Evolutionary conservation across 441 rosid species (phyloP).

Genomic region (Erodium texanum): DNA sequence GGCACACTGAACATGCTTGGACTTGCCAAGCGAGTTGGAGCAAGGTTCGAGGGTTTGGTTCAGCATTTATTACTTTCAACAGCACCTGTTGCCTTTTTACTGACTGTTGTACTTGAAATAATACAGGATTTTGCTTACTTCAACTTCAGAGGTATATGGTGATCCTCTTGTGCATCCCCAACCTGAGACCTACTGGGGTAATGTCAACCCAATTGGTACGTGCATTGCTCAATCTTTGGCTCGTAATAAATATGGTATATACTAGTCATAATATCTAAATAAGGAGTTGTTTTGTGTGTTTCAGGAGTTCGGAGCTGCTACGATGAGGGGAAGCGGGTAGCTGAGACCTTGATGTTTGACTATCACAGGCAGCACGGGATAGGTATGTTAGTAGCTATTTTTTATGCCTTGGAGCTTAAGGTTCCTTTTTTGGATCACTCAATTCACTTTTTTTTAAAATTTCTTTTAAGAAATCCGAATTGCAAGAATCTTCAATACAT

Average conservation of each 20-base stretch:
- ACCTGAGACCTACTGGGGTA: slow-evolving; percentile 90
- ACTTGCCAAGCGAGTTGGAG: slow-evolving; percentile 76
- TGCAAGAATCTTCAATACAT: slow-evolving; percentile 98
- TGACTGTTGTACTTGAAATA: slow-evolving; percentile 3
- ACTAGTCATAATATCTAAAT: too few species aligned
- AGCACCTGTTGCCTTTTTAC: slow-evolving; percentile 10
- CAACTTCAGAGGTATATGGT: slow-evolving; percentile 92
- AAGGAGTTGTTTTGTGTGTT: background rate
- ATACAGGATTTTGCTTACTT: slow-evolving; percentile 79
- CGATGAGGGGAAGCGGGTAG: slow-evolving; percentile 55
- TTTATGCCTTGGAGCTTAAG: background rate
- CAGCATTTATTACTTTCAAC: background rate
- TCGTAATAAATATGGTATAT: too few species aligned
- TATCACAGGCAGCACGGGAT: slow-evolving; percentile 97
- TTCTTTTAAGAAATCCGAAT: slow-evolving; percentile 58
- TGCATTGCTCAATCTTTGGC: background rate
- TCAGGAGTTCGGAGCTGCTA: slow-evolving; percentile 22
- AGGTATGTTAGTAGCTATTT: slow-evolving; percentile 27
- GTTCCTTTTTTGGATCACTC: background rate
- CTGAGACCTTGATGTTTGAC: slow-evolving; percentile 96
- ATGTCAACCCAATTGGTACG: slow-evolving; percentile 94
- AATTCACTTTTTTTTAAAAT: too few species aligned
- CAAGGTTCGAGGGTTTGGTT: slow-evolving; percentile 36
- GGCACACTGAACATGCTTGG: slow-evolving; percentile 80
- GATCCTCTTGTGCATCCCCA: slow-evolving; percentile 96